Conservation (phyloP, 768 basidiomycete species). For the Boletus tylopilopsis region DNA sequence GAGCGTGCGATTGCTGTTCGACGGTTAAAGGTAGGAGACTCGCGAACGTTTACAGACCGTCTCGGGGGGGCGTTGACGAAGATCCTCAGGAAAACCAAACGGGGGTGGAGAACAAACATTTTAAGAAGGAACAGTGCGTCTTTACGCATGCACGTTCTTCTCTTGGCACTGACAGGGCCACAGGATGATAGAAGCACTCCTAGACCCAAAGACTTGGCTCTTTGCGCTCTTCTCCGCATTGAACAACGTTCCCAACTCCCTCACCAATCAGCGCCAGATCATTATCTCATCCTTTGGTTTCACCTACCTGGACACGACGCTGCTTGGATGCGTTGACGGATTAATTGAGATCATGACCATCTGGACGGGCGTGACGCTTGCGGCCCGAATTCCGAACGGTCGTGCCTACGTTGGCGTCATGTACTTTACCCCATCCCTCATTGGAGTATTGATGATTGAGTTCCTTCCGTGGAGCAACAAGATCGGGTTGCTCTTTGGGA, state of each 20-base stretch:
- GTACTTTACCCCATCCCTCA: conserved; percentile 62
- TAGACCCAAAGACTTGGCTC: conserved; percentile 72
- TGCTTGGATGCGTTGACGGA: conserved; percentile 66
- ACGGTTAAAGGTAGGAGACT: conserved; percentile 52
- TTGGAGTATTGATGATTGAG: conserved; percentile 61
- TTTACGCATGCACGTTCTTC: not conserved
- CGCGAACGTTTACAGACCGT: not conserved
- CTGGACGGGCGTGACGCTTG: conserved; percentile 58
- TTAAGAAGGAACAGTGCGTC: conserved; percentile 75
- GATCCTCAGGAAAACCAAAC: conserved; percentile 62
- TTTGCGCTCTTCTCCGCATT: conserved; percentile 66
- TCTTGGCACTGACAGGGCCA: not conserved
- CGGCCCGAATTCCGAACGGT: conserved; percentile 51
- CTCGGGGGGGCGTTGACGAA: not conserved
- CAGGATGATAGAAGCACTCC: conserved; percentile 66
- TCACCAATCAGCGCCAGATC: conserved; percentile 61
- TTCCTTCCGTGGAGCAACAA: conserved; percentile 62
- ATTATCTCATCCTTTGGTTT: conserved; percentile 69
- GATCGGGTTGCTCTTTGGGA: conserved; percentile 57
- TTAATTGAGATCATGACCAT: conserved; percentile 66
- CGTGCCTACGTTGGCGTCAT: conserved; percentile 60
- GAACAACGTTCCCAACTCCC: conserved; percentile 61
- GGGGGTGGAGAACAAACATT: conserved; percentile 77
- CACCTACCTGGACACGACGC: conserved; percentile 58
- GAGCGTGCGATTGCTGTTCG: conserved; percentile 62